phyloP scores from a whole-genome alignment of 129 eudicot species.

The Saussurea involucrata region DNA sequence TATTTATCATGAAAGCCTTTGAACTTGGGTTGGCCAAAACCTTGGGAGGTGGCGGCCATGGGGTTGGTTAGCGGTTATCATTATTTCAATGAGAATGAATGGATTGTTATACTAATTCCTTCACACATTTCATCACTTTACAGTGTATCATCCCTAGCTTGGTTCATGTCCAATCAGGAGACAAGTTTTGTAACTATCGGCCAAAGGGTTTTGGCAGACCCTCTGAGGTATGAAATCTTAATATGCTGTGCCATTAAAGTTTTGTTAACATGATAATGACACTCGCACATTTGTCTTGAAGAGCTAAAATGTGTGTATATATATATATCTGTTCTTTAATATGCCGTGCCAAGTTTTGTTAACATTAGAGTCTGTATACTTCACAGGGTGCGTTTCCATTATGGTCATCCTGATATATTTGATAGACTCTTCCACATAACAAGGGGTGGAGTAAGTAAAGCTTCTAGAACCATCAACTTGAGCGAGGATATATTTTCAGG shows the following conservation, averaged over 20 bases:
- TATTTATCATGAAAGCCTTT: neutral
- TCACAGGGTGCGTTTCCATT: constrained; percentile 85
- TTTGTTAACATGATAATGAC: neutral
- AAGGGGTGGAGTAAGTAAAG: constrained; percentile 95
- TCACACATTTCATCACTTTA: constrained; percentile 8
- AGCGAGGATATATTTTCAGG: constrained; percentile 94
- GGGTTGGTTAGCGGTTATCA: neutral
- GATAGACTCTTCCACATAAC: constrained; percentile 87
- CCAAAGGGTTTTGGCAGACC: constrained; percentile 90
- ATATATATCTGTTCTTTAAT: no score
- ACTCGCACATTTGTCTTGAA: neutral
- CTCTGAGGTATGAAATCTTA: constrained; percentile 70
- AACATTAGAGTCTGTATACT: constrained; percentile 12
- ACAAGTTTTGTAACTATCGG: constrained; percentile 97
- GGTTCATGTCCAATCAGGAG: constrained; percentile 99
- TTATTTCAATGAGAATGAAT: neutral
- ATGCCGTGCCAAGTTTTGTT: no score
- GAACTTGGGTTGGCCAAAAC: neutral
- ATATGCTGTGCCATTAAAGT: neutral
- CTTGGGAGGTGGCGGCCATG: neutral
- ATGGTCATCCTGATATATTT: constrained; percentile 93
- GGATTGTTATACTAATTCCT: neutral
- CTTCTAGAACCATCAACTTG: constrained; percentile 76
- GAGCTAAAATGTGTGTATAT: neutral
- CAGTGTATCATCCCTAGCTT: constrained; percentile 97